These are phyloP conservation scores for Trichosporon ovoides DNA, from an alignment of 1,284 basidiomycete genomes.

Conservation along the genomic window DNA sequence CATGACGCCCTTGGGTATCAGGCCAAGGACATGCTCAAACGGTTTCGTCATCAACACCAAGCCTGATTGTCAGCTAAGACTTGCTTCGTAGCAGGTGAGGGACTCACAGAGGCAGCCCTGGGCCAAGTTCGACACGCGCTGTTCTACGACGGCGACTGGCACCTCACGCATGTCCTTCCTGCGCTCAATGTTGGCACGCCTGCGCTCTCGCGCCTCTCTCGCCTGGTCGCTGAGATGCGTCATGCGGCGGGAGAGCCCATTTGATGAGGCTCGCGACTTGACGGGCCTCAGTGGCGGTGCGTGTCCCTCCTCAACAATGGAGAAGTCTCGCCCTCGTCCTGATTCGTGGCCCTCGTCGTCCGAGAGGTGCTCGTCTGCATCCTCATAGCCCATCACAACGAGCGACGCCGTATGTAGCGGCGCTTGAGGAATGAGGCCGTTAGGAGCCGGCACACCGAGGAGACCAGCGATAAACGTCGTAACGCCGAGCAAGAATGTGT, in stretches of 20 bases:
- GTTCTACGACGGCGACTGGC: conserved; percentile 75
- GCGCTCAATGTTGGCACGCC: conserved; percentile 15
- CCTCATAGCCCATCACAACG: conserved; percentile 63
- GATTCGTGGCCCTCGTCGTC: background rate
- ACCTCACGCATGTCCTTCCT: conserved; percentile 54
- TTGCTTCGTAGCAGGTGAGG: background rate
- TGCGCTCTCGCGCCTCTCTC: conserved; percentile 8
- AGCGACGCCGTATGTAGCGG: conserved; percentile 88
- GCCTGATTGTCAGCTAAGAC: conserved; percentile 27
- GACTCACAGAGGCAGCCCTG: conserved; percentile 70
- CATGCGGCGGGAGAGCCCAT: conserved; percentile 4
- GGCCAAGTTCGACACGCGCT: conserved; percentile 78
- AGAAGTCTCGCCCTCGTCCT: conserved; percentile 13
- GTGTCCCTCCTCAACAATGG: conserved; percentile 10
- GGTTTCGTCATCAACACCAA: conserved; percentile 70
- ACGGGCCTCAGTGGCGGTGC: background rate
- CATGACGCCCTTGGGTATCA: conserved; percentile 64
- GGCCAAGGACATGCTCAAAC: conserved; percentile 68
- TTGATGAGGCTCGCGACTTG: background rate
- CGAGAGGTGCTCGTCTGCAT: conserved; percentile 19
- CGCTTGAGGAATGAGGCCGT: conserved; percentile 89
- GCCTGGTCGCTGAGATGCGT: background rate
- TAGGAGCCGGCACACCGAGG: conserved; percentile 86
- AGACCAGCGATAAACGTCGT: conserved; percentile 89
- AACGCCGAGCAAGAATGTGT: conserved; percentile 72